Evolutionary conservation across 2,329 filamentous ascomycete species (phyloP).

Genomic region (Ophiocordyceps sinensis): DNA sequence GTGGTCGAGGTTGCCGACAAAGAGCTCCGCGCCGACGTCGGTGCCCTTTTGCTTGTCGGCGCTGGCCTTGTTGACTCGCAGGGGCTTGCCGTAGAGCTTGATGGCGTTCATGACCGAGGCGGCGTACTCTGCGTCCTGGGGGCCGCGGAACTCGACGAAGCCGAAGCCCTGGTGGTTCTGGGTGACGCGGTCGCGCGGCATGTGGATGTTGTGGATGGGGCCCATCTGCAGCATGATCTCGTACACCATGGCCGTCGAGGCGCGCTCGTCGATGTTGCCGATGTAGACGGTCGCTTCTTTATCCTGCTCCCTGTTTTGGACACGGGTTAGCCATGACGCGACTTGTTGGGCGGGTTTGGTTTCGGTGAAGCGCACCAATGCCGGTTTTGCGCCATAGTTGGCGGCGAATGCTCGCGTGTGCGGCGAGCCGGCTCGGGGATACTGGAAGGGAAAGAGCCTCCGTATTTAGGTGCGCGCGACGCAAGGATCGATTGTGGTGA

Average conservation of each 20-base stretch:
- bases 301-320: slow-evolving; percentile 68
- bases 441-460: too few species aligned
- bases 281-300: slow-evolving; percentile 98
- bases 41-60: slow-evolving; percentile 91
- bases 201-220: slow-evolving; percentile 93
- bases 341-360: background rate
- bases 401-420: too few species aligned
- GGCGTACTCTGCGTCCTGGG: slow-evolving; percentile 93
- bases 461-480: too few species aligned
- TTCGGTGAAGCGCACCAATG: slow-evolving; percentile 50
- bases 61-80: slow-evolving; percentile 84
- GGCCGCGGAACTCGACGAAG: slow-evolving; percentile 95
- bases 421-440: too few species aligned
- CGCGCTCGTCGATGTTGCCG: slow-evolving; percentile 95
- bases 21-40: slow-evolving; percentile 92
- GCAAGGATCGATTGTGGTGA: too few species aligned
- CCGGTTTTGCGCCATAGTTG: slow-evolving; percentile 48
- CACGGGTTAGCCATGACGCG: background rate
- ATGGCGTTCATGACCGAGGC: slow-evolving; percentile 95
- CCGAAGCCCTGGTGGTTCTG: slow-evolving; percentile 96
- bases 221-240: slow-evolving; percentile 98
- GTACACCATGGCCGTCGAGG: slow-evolving; percentile 80
- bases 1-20: slow-evolving; percentile 86
- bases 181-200: slow-evolving; percentile 95
- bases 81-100: slow-evolving; percentile 81